Percentiles rank a stretch among this genome's conserved stretches.
Evolutionary conservation across 257 asterid genomes (phyloP).

Genomic region (Solanum dulcamara): DNA sequence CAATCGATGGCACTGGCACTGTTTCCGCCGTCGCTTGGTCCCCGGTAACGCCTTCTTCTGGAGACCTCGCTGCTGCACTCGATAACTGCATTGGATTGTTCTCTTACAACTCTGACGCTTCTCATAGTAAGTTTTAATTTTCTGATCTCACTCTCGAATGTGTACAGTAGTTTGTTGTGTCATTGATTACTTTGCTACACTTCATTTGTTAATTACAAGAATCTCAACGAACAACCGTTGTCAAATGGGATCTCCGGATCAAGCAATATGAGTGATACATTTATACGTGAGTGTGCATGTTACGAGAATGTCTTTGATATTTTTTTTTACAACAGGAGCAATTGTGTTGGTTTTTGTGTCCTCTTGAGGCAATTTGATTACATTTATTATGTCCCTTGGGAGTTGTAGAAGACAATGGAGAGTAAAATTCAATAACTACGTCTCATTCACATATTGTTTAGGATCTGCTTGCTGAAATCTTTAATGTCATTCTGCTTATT

Average conservation of each 20-base stretch:
- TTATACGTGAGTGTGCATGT: background rate
- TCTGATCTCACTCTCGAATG: background rate
- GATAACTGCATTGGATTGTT: conserved; percentile 46
- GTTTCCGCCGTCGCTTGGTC: conserved; percentile 82
- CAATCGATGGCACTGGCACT: conserved; percentile 22
- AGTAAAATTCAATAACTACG: background rate
- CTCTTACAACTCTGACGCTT: conserved; percentile 24
- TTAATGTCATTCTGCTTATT: background rate
- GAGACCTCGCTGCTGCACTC: conserved; percentile 71
- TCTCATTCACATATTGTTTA: background rate
- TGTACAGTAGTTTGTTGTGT: background rate
- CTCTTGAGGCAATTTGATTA: background rate
- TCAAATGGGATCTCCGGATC: background rate
- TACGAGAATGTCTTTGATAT: background rate
- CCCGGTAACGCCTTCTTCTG: conserved; percentile 61
- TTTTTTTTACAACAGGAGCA: background rate
- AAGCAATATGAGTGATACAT: background rate
- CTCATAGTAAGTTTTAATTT: conserved; percentile 39
- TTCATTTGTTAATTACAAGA: background rate
- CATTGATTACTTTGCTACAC: background rate
- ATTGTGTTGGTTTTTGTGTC: background rate
- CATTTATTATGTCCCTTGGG: background rate
- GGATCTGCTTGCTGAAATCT: background rate
- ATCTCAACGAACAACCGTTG: background rate
- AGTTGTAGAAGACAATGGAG: background rate